A percentile compares a stretch with the other conserved stretches of the same genome.
phyloP scores from a whole-genome alignment of 2,329 filamentous ascomycete species.

The Fusarium verticillioides region DNA sequence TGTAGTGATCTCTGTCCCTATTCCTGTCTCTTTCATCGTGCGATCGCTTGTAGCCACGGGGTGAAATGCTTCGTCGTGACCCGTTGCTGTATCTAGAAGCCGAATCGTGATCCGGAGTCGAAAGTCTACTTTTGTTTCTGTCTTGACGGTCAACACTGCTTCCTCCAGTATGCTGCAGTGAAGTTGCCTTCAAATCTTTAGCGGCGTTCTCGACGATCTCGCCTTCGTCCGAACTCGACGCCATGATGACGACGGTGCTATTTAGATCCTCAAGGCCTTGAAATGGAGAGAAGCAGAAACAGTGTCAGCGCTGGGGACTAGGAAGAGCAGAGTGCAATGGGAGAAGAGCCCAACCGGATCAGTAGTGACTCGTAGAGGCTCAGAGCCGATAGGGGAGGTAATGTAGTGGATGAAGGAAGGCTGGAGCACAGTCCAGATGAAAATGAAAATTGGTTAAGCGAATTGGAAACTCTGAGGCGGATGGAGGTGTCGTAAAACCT shows the following conservation, averaged over 20 bases:
- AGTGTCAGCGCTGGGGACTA: constrained; percentile 52
- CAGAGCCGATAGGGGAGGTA: constrained; percentile 42
- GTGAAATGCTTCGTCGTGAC: constrained; percentile 66
- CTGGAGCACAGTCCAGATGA: constrained; percentile 19
- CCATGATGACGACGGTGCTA: constrained; percentile 48
- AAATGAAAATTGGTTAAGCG: neutral
- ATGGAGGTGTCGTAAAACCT: constrained; percentile 7
- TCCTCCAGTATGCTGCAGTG: constrained; percentile 79
- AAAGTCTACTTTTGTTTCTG: constrained; percentile 77
- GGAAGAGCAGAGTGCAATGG: constrained; percentile 44
- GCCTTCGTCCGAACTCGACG: constrained; percentile 82
- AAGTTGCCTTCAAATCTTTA: constrained; percentile 83
- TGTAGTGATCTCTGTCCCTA: constrained; percentile 49
- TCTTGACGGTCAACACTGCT: constrained; percentile 90
- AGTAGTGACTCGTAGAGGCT: constrained; percentile 53
- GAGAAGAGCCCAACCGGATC: constrained; percentile 57
- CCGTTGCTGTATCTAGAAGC: constrained; percentile 56
- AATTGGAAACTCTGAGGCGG: neutral
- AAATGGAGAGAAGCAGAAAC: constrained; percentile 37
- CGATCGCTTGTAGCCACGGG: constrained; percentile 74
- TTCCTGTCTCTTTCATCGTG: constrained; percentile 68
- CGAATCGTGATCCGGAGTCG: constrained; percentile 66
- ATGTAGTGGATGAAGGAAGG: constrained; percentile 8
- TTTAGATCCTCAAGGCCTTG: constrained; percentile 33
- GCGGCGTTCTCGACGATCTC: constrained; percentile 82